A percentile compares a stretch with the other conserved stretches of the same genome.
phyloP scores from a whole-genome alignment of 2,329 filamentous ascomycete genomes.

The Neoarthrinium moseri region DNA sequence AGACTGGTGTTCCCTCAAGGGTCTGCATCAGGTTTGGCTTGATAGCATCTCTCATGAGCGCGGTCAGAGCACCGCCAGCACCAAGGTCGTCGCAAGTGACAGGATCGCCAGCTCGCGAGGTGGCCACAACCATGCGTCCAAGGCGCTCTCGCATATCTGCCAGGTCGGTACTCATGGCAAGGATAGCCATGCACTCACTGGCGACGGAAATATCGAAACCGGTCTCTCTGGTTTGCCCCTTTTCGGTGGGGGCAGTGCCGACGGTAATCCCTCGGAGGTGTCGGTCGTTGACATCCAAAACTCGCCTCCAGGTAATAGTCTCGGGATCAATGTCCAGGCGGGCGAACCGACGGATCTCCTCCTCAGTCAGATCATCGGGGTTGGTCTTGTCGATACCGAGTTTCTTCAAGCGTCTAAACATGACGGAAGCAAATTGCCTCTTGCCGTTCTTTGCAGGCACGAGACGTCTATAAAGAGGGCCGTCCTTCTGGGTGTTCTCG shows the following conservation, averaged over 20 bases:
- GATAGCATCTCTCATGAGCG: conserved; percentile 96
- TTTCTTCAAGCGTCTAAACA: conserved; percentile 93
- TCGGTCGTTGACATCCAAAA: conserved; percentile 95
- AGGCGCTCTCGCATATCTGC: conserved; percentile 89
- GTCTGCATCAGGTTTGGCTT: conserved; percentile 99
- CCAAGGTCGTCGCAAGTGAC: conserved; percentile 96
- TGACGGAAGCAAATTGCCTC: conserved; percentile 81
- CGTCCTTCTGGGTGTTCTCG: conserved; percentile 92
- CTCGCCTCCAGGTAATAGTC: conserved; percentile 95
- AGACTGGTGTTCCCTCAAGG: conserved; percentile 92
- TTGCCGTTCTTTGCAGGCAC: conserved; percentile 89
- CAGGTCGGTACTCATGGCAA: conserved; percentile 86
- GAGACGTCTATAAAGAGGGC: conserved; percentile 79
- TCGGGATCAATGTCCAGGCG: conserved; percentile 93
- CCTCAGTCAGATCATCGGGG: conserved; percentile 84
- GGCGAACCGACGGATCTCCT: conserved; percentile 87
- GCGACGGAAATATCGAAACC: conserved; percentile 98
- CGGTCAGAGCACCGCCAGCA: conserved; percentile 85
- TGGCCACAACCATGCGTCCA: conserved; percentile 93
- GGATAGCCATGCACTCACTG: conserved; percentile 96
- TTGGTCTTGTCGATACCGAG: conserved; percentile 94
- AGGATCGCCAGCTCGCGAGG: conserved; percentile 79
- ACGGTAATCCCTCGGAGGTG: conserved; percentile 88
- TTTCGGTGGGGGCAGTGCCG: conserved; percentile 86
- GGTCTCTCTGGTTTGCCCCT: conserved; percentile 82